Percentiles rank a stretch among this genome's conserved stretches.
Evolutionary conservation across 1,284 basidiomycete species (phyloP).

Genomic region (Omphalotus olearius): DNA sequence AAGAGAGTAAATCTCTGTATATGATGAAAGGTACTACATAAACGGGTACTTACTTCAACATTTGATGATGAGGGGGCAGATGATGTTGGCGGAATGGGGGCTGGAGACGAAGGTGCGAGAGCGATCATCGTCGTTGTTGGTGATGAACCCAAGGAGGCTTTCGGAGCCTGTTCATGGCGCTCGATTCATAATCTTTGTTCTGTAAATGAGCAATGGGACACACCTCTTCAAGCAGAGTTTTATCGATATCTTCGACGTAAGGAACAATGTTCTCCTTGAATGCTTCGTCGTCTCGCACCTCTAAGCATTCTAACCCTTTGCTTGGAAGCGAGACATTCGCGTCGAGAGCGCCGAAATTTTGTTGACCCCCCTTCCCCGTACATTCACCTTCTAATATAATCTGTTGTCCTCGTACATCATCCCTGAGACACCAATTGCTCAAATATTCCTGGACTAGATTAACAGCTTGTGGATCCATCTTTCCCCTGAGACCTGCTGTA

Average conservation of each 20-base stretch:
- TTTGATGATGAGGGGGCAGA: conserved; percentile 14
- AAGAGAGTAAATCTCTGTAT: too few species aligned
- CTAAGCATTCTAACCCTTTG: too few species aligned
- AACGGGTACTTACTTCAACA: background rate
- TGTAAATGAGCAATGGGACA: too few species aligned
- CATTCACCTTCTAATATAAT: background rate
- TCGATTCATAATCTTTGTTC: background rate
- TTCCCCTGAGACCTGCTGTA: conserved; percentile 44
- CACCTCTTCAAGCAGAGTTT: background rate
- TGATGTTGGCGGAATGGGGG: background rate
- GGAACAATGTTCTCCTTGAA: background rate
- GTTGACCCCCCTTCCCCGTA: too few species aligned
- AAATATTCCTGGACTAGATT: conserved; percentile 42
- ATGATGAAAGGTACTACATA: background rate
- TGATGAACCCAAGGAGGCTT: background rate
- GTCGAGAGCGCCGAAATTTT: too few species aligned
- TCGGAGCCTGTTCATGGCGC: background rate
- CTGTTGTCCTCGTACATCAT: conserved; percentile 13
- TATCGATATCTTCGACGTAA: too few species aligned
- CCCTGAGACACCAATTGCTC: conserved; percentile 51
- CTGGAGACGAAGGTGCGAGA: background rate
- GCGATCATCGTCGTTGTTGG: background rate
- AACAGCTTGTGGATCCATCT: conserved; percentile 47
- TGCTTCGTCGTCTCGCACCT: background rate
- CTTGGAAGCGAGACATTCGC: too few species aligned